These are phyloP conservation scores for Auriscalpium vulgare DNA, from an alignment of 768 basidiomycete species.

Conservation along the genomic window DNA sequence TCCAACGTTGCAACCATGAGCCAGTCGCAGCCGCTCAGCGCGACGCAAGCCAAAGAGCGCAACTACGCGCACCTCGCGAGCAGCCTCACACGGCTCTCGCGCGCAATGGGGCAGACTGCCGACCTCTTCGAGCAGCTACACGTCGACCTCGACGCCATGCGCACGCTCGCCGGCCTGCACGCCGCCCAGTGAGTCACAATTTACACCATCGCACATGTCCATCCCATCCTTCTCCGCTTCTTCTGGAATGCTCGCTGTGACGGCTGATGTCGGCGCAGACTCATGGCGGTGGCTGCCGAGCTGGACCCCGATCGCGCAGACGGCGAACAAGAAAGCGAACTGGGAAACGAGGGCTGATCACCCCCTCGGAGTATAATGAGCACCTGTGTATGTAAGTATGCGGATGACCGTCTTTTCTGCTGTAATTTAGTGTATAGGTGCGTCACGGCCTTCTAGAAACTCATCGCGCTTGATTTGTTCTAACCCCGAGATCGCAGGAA, in stretches of 20 bases:
- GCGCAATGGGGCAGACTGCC: slow-evolving; percentile 63
- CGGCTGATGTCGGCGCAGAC: neutral
- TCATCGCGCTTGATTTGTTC: too few species aligned
- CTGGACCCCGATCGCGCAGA: neutral
- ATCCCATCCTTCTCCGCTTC: too few species aligned
- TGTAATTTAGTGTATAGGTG: too few species aligned
- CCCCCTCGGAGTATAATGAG: too few species aligned
- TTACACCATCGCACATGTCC: neutral
- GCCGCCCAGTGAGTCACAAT: slow-evolving; percentile 62
- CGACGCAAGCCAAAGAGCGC: slow-evolving; percentile 72
- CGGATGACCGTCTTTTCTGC: too few species aligned
- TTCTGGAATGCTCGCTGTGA: neutral
- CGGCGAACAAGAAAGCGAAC: neutral
- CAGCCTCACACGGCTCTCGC: slow-evolving; percentile 58
- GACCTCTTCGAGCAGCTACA: slow-evolving; percentile 72
- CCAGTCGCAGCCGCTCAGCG: slow-evolving; percentile 40
- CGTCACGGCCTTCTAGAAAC: too few species aligned
- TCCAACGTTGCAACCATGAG: slow-evolving; percentile 4
- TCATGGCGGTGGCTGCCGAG: neutral
- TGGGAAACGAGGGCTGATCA: too few species aligned
- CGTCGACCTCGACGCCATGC: slow-evolving; percentile 71
- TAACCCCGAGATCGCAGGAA: too few species aligned
- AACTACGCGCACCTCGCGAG: slow-evolving; percentile 72
- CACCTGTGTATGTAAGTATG: too few species aligned
- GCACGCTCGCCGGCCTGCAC: slow-evolving; percentile 68